A percentile compares a stretch with the other conserved stretches of the same genome.
phyloP scores from a whole-genome alignment of 2,329 filamentous ascomycete species.

The Tricladium varicosporioides region DNA sequence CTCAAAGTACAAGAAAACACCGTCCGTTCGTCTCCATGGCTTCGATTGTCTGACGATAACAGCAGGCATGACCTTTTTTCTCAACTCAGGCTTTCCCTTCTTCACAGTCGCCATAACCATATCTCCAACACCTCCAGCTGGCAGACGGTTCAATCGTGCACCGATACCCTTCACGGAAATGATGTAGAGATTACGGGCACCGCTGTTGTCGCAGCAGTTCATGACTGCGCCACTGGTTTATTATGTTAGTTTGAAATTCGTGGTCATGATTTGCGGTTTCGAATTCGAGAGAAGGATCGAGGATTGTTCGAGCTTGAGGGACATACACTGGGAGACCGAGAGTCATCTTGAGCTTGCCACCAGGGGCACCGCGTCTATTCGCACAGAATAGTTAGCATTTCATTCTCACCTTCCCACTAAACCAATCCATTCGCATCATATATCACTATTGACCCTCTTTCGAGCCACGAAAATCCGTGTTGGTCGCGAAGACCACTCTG shows the following conservation, averaged over 20 bases:
- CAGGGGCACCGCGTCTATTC: slow-evolving; percentile 79
- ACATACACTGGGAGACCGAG: slow-evolving; percentile 99
- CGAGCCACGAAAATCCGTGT: no score
- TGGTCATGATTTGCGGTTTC: background rate
- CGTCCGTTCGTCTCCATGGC: slow-evolving; percentile 98
- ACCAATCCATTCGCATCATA: background rate
- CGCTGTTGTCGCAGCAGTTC: slow-evolving; percentile 99
- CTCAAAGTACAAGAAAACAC: slow-evolving; percentile 99
- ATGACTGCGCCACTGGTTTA: slow-evolving; percentile 85
- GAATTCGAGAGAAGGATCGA: slow-evolving; percentile 8
- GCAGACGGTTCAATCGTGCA: slow-evolving; percentile 95
- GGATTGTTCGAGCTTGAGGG: slow-evolving; percentile 30
- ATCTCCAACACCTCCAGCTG: slow-evolving; percentile 96
- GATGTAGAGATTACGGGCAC: slow-evolving; percentile 98
- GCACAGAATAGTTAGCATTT: slow-evolving; percentile 18
- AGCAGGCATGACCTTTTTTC: slow-evolving; percentile 99
- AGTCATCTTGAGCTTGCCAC: slow-evolving; percentile 99
- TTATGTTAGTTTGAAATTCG: slow-evolving; percentile 1
- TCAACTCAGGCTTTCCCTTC: slow-evolving; percentile 99
- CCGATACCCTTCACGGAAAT: slow-evolving; percentile 99
- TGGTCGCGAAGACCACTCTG: no score
- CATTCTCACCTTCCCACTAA: background rate
- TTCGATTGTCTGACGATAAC: slow-evolving; percentile 99
- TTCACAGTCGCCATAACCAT: slow-evolving; percentile 99
- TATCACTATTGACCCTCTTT: no score